phyloP scores from a whole-genome alignment of 306 rosid genomes.

The Quercus bicolor region DNA sequence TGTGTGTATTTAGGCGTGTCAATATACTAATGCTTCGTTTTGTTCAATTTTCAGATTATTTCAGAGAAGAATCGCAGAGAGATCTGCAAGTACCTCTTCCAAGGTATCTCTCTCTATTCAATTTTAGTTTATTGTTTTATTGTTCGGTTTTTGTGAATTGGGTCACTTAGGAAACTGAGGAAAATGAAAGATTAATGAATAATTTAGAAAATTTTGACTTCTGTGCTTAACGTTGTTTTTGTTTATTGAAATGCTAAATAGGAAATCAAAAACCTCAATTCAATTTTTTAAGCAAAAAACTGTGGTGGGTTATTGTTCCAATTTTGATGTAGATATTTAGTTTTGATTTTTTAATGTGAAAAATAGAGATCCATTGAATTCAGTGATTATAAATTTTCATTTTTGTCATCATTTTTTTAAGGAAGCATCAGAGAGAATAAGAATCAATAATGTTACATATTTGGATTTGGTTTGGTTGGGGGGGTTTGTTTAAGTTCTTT shows the following conservation, averaged over 20 bases:
- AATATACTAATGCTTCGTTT: not conserved
- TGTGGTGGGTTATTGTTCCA: not conserved
- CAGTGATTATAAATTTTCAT: not conserved
- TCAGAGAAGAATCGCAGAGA: slow-evolving; percentile 67
- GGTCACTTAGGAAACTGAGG: not conserved
- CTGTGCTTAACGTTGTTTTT: not conserved
- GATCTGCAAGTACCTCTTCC: slow-evolving; percentile 74
- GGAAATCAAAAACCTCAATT: not conserved
- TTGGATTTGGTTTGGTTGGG: not conserved
- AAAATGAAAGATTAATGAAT: not conserved
- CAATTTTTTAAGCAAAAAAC: not conserved
- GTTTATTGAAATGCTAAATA: not conserved
- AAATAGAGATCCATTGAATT: not conserved
- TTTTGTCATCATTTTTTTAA: not conserved
- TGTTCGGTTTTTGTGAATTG: not conserved
- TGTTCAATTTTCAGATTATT: slow-evolving; percentile 46
- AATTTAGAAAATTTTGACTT: not conserved
- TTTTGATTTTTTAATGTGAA: not conserved
- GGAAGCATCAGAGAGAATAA: not conserved
- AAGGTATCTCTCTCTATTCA: slow-evolving; percentile 31
- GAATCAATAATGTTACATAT: not conserved
- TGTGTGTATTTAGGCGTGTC: not conserved
- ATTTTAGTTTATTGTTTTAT: not conserved
- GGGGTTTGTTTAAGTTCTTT: not conserved
- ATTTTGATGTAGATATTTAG: not conserved